Percentiles rank a stretch among this genome's conserved stretches.
These are phyloP conservation scores for Rhododendron kiyosumense DNA, from an alignment of 148 eudicot species.

Conservation along the genomic window DNA sequence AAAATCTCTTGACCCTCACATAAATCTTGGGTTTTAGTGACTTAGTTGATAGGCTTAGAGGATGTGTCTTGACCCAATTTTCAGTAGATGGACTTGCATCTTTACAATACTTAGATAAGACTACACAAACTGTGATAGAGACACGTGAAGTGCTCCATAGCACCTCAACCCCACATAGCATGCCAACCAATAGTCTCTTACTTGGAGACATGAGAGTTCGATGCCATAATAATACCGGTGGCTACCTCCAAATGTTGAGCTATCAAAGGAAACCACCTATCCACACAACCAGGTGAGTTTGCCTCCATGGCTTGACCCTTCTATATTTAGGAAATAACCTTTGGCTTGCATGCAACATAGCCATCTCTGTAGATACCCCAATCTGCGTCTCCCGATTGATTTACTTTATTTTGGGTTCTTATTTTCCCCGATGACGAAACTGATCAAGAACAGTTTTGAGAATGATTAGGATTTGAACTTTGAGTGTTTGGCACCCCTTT, in stretches of 20 bases:
- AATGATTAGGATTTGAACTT: too few species aligned
- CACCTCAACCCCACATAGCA: neutral
- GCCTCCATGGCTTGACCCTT: neutral
- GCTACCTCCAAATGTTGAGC: neutral
- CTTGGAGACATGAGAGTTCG: too few species aligned
- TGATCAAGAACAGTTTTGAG: too few species aligned
- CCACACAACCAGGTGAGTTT: neutral
- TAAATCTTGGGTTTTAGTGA: too few species aligned
- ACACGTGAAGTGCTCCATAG: neutral
- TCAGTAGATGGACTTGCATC: neutral
- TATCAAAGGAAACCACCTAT: neutral
- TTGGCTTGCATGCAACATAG: neutral
- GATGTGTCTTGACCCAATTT: neutral
- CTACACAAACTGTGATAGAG: neutral
- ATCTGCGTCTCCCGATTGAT: too few species aligned
- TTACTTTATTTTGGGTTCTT: too few species aligned
- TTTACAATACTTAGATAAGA: neutral
- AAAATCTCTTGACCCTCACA: too few species aligned
- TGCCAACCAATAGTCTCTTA: neutral
- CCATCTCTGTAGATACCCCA: neutral
- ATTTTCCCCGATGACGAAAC: too few species aligned
- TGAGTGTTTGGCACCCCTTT: too few species aligned
- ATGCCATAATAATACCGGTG: too few species aligned
- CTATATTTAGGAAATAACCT: neutral
- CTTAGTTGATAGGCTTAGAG: too few species aligned